These are phyloP conservation scores for Arthrocladium fulminans DNA, from an alignment of 2,329 filamentous ascomycete genomes.

Conservation along the genomic window DNA sequence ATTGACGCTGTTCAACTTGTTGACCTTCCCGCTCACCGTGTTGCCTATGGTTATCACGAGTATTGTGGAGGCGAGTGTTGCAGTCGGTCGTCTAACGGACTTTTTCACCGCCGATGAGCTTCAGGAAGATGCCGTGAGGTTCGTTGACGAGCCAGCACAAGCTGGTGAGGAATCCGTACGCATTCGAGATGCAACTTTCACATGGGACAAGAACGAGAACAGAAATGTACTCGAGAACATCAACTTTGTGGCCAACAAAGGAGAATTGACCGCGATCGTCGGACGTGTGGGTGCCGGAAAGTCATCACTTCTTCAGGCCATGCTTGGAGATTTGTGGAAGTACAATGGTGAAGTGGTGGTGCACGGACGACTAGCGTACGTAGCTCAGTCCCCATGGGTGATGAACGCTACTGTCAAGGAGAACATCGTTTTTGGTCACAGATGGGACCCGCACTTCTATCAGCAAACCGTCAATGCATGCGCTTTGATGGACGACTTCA, in stretches of 20 bases:
- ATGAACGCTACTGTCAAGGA: slow-evolving; percentile 97
- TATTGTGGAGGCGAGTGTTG: slow-evolving; percentile 91
- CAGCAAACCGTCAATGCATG: slow-evolving; percentile 87
- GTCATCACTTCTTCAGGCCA: slow-evolving; percentile 78
- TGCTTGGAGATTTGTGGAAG: slow-evolving; percentile 90
- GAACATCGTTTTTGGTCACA: slow-evolving; percentile 93
- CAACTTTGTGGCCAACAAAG: slow-evolving; percentile 80
- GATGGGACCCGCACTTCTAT: slow-evolving; percentile 89
- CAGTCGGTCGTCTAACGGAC: slow-evolving; percentile 71
- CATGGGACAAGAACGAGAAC: slow-evolving; percentile 79
- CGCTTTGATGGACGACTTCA: slow-evolving; percentile 82
- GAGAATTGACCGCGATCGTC: slow-evolving; percentile 85
- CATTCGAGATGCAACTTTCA: slow-evolving; percentile 79
- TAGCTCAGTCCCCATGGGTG: slow-evolving; percentile 88
- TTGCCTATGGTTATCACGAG: slow-evolving; percentile 97
- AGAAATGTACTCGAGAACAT: slow-evolving; percentile 66
- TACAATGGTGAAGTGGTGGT: slow-evolving; percentile 72
- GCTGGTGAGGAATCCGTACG: slow-evolving; percentile 78
- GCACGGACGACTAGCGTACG: slow-evolving; percentile 77
- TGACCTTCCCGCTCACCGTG: slow-evolving; percentile 89
- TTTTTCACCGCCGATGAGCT: slow-evolving; percentile 86
- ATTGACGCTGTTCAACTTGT: slow-evolving; percentile 82
- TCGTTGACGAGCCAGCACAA: slow-evolving; percentile 56
- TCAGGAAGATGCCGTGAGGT: slow-evolving; percentile 69
- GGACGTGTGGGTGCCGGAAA: slow-evolving; percentile 93